Percentiles rank a stretch among this genome's conserved stretches.
phyloP scores from a whole-genome alignment of 2,329 filamentous ascomycete genomes.

The Xylariaceae sp. region DNA sequence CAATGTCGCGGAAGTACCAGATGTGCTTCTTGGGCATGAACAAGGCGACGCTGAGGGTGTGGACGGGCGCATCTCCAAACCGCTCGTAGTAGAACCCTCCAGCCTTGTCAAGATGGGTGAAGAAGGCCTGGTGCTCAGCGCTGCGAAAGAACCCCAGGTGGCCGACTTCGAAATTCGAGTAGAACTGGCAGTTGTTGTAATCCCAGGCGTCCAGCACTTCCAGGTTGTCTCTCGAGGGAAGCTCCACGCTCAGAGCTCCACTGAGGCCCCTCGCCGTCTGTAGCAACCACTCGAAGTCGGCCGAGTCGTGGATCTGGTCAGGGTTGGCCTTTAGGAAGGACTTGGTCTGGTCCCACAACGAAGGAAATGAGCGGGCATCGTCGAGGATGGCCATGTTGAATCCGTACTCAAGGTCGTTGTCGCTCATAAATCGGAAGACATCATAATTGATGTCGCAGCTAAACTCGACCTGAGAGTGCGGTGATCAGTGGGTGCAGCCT shows the following conservation, averaged over 20 bases:
- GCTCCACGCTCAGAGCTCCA: neutral
- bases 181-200: conserved; percentile 49
- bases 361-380: conserved; percentile 39
- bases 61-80: conserved; percentile 46
- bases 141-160: conserved; percentile 48
- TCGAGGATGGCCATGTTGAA: conserved; percentile 51
- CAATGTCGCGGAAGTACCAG: conserved; percentile 48
- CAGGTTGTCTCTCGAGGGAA: conserved; percentile 2
- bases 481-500: conserved; percentile 12
- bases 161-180: conserved; percentile 53
- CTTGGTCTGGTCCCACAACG: conserved; percentile 43
- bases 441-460: conserved; percentile 70
- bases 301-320: conserved; percentile 43
- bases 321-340: conserved; percentile 43
- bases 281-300: conserved; percentile 47
- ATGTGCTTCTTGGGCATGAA: conserved; percentile 48
- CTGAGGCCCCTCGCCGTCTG: conserved; percentile 23
- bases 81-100: conserved; percentile 47
- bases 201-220: conserved; percentile 30
- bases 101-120: conserved; percentile 45
- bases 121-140: conserved; percentile 43
- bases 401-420: conserved; percentile 77
- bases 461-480: conserved; percentile 45
- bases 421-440: conserved; percentile 80
- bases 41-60: conserved; percentile 52